Evolutionary conservation across 1,284 basidiomycete genomes (phyloP).

Genomic region (Marasmius fiardii): DNA sequence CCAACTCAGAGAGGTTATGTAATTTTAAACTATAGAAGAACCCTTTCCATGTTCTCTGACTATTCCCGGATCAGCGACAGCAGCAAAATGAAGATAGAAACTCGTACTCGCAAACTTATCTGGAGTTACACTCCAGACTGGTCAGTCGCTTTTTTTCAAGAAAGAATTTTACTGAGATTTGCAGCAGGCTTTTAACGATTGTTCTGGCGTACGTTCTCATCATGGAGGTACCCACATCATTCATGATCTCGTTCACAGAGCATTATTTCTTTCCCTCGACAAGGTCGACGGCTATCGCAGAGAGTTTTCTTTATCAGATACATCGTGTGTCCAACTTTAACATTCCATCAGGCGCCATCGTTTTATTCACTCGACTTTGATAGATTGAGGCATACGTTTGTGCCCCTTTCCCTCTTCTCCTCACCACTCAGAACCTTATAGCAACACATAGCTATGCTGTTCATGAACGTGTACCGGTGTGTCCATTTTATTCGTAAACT

Average conservation of each 20-base stretch:
- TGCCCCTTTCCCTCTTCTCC: slow-evolving; percentile 9
- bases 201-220: slow-evolving; percentile 56
- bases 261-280: slow-evolving; percentile 67
- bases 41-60: not conserved
- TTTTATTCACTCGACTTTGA: slow-evolving; percentile 6
- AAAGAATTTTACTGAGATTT: slow-evolving; percentile 2
- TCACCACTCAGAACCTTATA: slow-evolving; percentile 19
- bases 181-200: slow-evolving; percentile 63
- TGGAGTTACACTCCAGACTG: slow-evolving; percentile 71
- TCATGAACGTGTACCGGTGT: slow-evolving; percentile 82
- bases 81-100: not conserved
- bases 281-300: slow-evolving; percentile 79
- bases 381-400: slow-evolving; percentile 58
- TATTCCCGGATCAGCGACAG: not conserved
- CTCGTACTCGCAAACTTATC: slow-evolving; percentile 41
- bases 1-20: too few relatives aligned
- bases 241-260: slow-evolving; percentile 36
- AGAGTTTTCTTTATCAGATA: slow-evolving; percentile 80
- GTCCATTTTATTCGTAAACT: slow-evolving; percentile 13
- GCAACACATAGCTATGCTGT: slow-evolving; percentile 64
- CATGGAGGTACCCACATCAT: not conserved
- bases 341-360: not conserved
- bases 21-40: not conserved
- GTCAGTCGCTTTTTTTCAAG: slow-evolving; percentile 33
- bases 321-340: slow-evolving; percentile 46